A percentile compares a stretch with the other conserved stretches of the same genome.
Evolutionary conservation across 805 yeast genomes (phyloP).

Genomic region (Danielozyma ontarioensis): DNA sequence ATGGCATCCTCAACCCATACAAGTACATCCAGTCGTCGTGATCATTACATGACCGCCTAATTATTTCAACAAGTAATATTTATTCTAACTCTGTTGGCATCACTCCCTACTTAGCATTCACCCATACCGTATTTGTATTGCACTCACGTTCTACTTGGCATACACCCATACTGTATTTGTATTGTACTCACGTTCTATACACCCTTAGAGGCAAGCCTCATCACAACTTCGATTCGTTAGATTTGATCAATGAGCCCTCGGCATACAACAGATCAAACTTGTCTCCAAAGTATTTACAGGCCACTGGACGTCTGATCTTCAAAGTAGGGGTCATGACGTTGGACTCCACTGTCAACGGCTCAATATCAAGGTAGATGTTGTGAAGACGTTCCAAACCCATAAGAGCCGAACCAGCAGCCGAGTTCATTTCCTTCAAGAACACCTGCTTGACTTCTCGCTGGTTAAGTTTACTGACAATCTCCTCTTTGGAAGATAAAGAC

Average conservation of each 20-base stretch:
- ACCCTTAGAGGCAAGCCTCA: slow-evolving; percentile 19
- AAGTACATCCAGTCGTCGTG: slow-evolving; percentile 57
- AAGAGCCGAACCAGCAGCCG: slow-evolving; percentile 31
- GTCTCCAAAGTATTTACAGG: slow-evolving; percentile 19
- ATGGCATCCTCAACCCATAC: slow-evolving; percentile 89
- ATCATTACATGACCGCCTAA: not conserved
- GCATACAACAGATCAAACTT: slow-evolving; percentile 27
- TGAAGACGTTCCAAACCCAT: slow-evolving; percentile 63
- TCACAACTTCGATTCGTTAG: too few relatives aligned
- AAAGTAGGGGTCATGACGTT: slow-evolving; percentile 65
- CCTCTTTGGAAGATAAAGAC: slow-evolving; percentile 6
- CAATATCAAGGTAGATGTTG: slow-evolving; percentile 47
- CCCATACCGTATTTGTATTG: slow-evolving; percentile 1
- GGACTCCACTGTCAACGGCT: slow-evolving; percentile 58
- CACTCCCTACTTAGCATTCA: slow-evolving; percentile 1
- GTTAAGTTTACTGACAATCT: slow-evolving; percentile 10
- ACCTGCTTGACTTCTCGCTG: slow-evolving; percentile 22
- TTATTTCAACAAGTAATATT: not conserved
- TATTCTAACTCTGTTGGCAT: too few relatives aligned
- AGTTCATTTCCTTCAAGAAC: slow-evolving; percentile 35
- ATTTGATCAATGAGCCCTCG: slow-evolving; percentile 25
- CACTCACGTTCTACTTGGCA: not conserved
- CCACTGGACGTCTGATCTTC: slow-evolving; percentile 41
- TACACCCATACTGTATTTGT: slow-evolving; percentile 5
- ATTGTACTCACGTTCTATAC: slow-evolving; percentile 21